phyloP scores from a whole-genome alignment of 1,284 basidiomycete genomes.

The Meripilus lineatus region DNA sequence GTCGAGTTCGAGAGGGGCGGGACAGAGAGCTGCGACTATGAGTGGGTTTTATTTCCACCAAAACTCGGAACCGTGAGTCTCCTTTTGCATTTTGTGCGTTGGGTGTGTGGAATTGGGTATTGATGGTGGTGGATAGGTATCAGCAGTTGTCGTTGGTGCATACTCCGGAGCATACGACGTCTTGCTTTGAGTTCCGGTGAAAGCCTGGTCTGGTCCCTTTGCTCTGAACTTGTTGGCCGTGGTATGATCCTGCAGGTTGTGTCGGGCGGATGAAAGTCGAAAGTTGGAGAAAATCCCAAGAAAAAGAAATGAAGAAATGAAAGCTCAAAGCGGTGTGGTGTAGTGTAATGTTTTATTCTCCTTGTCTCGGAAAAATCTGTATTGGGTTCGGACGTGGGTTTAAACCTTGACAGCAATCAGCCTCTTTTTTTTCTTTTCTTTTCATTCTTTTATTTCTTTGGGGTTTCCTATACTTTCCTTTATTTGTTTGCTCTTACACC shows the following conservation, averaged over 20 bases:
- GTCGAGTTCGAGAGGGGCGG: constrained; percentile 20
- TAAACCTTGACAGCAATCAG: background rate
- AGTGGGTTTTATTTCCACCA: constrained; percentile 89
- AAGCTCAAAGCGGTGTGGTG: no score
- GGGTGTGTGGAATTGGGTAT: background rate
- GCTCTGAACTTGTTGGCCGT: constrained; percentile 6
- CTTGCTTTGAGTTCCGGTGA: constrained; percentile 40
- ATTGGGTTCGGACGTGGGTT: background rate
- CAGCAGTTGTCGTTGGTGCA: constrained; percentile 39
- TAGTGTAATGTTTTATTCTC: background rate
- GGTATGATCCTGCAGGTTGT: constrained; percentile 1
- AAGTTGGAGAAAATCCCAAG: no score
- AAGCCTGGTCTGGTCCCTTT: constrained; percentile 5
- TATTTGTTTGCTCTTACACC: background rate
- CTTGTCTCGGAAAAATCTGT: background rate
- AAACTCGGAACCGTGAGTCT: constrained; percentile 28
- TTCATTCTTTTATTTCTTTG: background rate
- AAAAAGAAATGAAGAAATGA: no score
- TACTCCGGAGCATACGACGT: constrained; percentile 33
- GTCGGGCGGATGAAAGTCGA: no score
- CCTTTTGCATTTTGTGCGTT: background rate
- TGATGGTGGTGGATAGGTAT: constrained; percentile 25
- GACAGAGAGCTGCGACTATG: constrained; percentile 58
- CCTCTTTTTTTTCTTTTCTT: background rate
- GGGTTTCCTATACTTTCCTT: background rate